phyloP scores from a whole-genome alignment of 441 rosid species.

The Flueggea neowawraea region DNA sequence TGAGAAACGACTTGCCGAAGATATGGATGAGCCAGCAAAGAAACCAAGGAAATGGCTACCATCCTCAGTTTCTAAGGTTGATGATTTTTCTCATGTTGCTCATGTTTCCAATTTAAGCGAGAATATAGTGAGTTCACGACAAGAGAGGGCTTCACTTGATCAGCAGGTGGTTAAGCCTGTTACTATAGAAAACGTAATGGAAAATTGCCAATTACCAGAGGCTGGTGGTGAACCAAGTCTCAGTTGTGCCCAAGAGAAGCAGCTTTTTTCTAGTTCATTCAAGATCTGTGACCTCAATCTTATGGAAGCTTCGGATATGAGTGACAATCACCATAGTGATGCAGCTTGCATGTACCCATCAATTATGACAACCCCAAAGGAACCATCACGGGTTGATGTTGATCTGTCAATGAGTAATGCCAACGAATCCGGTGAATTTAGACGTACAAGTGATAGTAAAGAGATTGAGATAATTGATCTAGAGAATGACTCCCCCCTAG shows the following conservation, averaged over 20 bases:
- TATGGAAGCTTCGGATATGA: constrained; percentile 62
- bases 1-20: constrained; percentile 55
- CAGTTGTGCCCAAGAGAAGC: constrained; percentile 64
- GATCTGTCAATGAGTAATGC: constrained; percentile 80
- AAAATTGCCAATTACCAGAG: constrained; percentile 27
- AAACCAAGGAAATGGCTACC: constrained; percentile 71
- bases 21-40: constrained; percentile 45
- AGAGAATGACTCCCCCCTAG: constrained; percentile 67
- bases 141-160: constrained; percentile 27
- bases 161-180: constrained; percentile 23
- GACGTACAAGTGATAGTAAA: constrained; percentile 45
- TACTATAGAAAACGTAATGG: constrained; percentile 30
- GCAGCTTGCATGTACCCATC: constrained; percentile 31
- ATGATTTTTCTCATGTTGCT: constrained; percentile 22
- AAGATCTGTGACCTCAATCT: constrained; percentile 93
- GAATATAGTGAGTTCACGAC: constrained; percentile 25
- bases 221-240: constrained; percentile 29
- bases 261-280: constrained; percentile 74
- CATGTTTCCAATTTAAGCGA: constrained; percentile 23
- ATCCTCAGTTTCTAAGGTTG: constrained; percentile 32
- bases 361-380: constrained; percentile 37
- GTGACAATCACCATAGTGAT: constrained; percentile 45
- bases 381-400: constrained; percentile 54
- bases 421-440: constrained; percentile 46
- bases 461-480: constrained; percentile 90